These are phyloP conservation scores for Leccinum arenicola DNA, from an alignment of 768 basidiomycete genomes.

Conservation along the genomic window DNA sequence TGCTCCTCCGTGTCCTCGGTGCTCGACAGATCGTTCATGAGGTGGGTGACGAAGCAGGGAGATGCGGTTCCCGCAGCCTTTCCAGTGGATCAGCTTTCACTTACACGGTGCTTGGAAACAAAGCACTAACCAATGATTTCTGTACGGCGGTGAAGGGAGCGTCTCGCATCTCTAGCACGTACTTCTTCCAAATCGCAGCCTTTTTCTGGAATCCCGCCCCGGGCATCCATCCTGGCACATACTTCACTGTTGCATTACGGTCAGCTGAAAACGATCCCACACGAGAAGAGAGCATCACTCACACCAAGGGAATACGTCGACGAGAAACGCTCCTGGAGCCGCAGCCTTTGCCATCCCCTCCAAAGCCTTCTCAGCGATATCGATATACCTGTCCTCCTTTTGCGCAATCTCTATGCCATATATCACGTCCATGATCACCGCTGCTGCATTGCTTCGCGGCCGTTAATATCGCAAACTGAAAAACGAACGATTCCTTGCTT, in stretches of 20 bases:
- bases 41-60: conserved; percentile 30
- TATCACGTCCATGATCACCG: conserved; percentile 51
- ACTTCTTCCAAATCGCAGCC: conserved; percentile 47
- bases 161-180: conserved; percentile 48
- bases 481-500: conserved; percentile 14
- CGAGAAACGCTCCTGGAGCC: conserved; percentile 52
- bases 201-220: conserved; percentile 50
- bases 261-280: conserved; percentile 1
- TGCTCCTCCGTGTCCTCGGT: conserved; percentile 13
- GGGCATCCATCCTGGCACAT: conserved; percentile 52
- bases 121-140: conserved; percentile 35
- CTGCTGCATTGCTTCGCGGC: conserved; percentile 43
- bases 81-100: background rate
- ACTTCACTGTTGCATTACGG: conserved; percentile 38
- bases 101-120: background rate
- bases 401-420: conserved; percentile 48
- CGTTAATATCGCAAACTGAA: background rate
- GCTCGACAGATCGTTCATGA: conserved; percentile 21
- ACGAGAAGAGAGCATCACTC: conserved; percentile 8
- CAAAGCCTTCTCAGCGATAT: conserved; percentile 49
- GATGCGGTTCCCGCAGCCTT: conserved; percentile 28
- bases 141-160: conserved; percentile 40
- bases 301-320: conserved; percentile 47
- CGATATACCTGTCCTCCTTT: conserved; percentile 45
- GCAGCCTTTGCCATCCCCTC: conserved; percentile 50